Base-by-base conservation (phyloP, 495 filamentous ascomycete genomes). In the Penicillium odoratum region DNA sequence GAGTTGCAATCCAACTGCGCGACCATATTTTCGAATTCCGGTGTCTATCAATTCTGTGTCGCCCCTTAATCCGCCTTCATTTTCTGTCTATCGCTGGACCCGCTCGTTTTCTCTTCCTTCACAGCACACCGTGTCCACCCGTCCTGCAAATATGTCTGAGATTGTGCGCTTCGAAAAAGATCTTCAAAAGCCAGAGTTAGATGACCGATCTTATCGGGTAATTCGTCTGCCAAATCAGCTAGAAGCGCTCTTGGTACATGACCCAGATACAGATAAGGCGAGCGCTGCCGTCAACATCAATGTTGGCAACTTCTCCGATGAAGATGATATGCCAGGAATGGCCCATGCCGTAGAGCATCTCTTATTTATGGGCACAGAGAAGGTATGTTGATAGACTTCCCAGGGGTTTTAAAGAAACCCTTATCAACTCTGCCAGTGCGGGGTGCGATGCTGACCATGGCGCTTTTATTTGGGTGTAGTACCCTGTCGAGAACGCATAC, bases 281-380 rank as follows among this genome's bases (percentile, higher is more conserved):
- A 93, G 91, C 65, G 95, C 92, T 21, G 90, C 93, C 33, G 83
- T 97, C 68, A 95, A 97, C 72, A 92, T 98, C 67, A 92, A 96
- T 74, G 94, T 95, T 8, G 94, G 94, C 30, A 96, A 89, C 72
- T 98, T 96, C 73, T 94, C 90, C 66, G 94, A 99, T 66, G 81
- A 85, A 61, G 85, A 89, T 68, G 88, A 92, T 62, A 88, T 98
- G 84, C 92, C 91, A n/a, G 95, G 93, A 31, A 90, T 92, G 81
- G 91, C 89, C 10, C 93, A 97, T 75, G 90, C 90, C 1, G 88
- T 96, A 42, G 92, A 97, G 63, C 85, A 97, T 83, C 77, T 97
- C 65, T 77, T 98, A 8, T 99, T 99, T 78, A 98, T 99, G 95
- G 94, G 94, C 42, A 99, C 94, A 9, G 85, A 96, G 73, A 98